These are phyloP conservation scores for Cystobasidiaceae sp. DNA, from an alignment of 1,284 basidiomycete genomes.

Conservation along the genomic window DNA sequence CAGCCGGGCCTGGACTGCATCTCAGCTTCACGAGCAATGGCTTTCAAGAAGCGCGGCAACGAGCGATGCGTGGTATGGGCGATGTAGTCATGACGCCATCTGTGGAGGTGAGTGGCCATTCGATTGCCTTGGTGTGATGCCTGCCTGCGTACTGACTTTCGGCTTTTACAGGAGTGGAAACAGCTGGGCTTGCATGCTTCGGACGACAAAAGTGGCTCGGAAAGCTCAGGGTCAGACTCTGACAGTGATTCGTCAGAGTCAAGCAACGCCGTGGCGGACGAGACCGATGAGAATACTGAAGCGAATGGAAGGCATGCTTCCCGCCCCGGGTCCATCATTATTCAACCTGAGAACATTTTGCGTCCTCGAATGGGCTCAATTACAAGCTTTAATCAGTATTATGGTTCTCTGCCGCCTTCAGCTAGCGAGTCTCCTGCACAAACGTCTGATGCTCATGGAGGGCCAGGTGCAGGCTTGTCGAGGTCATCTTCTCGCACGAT, in stretches of 20 bases:
- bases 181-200: slow-evolving; percentile 33
- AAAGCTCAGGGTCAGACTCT: slow-evolving; percentile 4
- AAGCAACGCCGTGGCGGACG: not conserved
- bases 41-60: slow-evolving; percentile 37
- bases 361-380: slow-evolving; percentile 19
- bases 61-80: slow-evolving; percentile 18
- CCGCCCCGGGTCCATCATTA: not conserved
- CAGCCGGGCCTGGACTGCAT: not conserved
- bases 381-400: slow-evolving; percentile 15
- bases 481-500: not conserved
- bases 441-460: not conserved
- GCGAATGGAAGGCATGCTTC: not conserved
- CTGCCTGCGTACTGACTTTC: not conserved
- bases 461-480: not conserved
- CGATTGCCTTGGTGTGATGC: not conserved
- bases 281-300: not conserved
- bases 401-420: not conserved
- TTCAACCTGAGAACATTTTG: not conserved
- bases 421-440: not conserved
- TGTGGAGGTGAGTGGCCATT: slow-evolving; percentile 8
- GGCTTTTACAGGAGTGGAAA: slow-evolving; percentile 33
- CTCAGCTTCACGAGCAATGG: slow-evolving; percentile 25
- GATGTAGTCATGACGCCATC: slow-evolving; percentile 30
- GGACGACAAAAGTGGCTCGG: slow-evolving; percentile 29
- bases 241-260: slow-evolving; percentile 3